These are phyloP conservation scores for Ramichloridium luteum DNA, from an alignment of 2,329 filamentous ascomycete genomes.

Conservation along the genomic window DNA sequence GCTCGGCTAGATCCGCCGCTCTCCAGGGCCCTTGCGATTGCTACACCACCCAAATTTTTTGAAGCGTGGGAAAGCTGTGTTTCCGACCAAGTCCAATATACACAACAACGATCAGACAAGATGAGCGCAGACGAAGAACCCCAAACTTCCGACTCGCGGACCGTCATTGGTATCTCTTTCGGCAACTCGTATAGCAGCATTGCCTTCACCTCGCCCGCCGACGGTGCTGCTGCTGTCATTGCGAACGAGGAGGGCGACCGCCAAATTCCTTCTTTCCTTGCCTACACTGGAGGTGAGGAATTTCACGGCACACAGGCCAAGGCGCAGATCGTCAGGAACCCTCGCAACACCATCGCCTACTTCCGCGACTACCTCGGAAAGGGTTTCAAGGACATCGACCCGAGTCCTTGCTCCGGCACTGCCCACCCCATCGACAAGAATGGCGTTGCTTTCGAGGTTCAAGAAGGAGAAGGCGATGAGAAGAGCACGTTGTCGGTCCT, in stretches of 20 bases:
- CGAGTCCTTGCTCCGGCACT: constrained; percentile 84
- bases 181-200: constrained; percentile 98
- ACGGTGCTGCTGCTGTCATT: constrained; percentile 94
- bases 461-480: constrained; percentile 47
- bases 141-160: constrained; percentile 9
- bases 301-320: constrained; percentile 95
- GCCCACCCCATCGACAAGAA: constrained; percentile 72
- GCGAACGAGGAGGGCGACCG: constrained; percentile 98
- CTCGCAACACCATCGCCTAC: constrained; percentile 84
- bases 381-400: constrained; percentile 91
- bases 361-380: constrained; percentile 94
- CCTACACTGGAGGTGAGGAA: constrained; percentile 91
- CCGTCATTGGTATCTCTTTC: constrained; percentile 89
- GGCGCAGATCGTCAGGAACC: constrained; percentile 81
- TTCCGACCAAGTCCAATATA: too few species aligned
- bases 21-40: too few species aligned
- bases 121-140: constrained; percentile 39
- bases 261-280: constrained; percentile 88
- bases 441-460: constrained; percentile 68
- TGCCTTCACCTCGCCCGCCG: constrained; percentile 61
- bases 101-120: too few species aligned
- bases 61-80: too few species aligned
- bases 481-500: constrained; percentile 60
- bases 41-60: too few species aligned
- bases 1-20: too few species aligned